These are phyloP conservation scores for Gracilaria gracilis DNA, from an alignment of 23 red algal species.

Conservation along the genomic window DNA sequence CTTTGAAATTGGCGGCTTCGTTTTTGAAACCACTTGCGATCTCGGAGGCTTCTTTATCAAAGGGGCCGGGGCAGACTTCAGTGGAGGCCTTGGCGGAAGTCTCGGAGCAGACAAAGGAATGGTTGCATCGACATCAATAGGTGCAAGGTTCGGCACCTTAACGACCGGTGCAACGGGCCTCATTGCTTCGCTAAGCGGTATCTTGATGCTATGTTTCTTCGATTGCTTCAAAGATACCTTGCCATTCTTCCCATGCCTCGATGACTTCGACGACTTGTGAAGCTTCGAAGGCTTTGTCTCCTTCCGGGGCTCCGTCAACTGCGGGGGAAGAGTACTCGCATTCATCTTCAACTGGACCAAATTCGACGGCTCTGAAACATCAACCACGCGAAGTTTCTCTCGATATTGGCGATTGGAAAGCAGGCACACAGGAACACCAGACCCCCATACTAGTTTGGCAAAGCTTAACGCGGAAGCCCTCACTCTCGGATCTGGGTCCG, in stretches of 20 bases:
- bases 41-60: conserved; percentile 25
- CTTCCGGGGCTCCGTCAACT: conserved; percentile 18
- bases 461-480: conserved; percentile 36
- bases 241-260: conserved; percentile 34
- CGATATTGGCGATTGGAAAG: conserved; percentile 34
- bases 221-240: conserved; percentile 37
- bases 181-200: background rate
- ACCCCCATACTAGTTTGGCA: conserved; percentile 60
- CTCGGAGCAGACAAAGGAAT: conserved; percentile 9
- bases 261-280: conserved; percentile 28
- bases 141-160: conserved; percentile 19
- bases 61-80: conserved; percentile 14
- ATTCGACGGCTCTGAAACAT: conserved; percentile 9
- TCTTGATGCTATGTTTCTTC: conserved; percentile 36
- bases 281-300: conserved; percentile 37
- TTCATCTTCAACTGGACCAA: conserved; percentile 42
- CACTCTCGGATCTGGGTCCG: conserved; percentile 56
- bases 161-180: background rate
- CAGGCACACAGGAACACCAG: conserved; percentile 59
- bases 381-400: background rate
- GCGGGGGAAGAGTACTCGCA: conserved; percentile 2
- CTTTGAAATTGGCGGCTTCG: background rate
- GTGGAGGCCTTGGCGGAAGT: background rate
- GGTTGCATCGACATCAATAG: conserved; percentile 27
- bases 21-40: background rate